Percentiles rank a stretch among this genome's conserved stretches.
phyloP scores from a whole-genome alignment of 2,329 filamentous ascomycete genomes.

The Stagonosporopsis rhizophila region DNA sequence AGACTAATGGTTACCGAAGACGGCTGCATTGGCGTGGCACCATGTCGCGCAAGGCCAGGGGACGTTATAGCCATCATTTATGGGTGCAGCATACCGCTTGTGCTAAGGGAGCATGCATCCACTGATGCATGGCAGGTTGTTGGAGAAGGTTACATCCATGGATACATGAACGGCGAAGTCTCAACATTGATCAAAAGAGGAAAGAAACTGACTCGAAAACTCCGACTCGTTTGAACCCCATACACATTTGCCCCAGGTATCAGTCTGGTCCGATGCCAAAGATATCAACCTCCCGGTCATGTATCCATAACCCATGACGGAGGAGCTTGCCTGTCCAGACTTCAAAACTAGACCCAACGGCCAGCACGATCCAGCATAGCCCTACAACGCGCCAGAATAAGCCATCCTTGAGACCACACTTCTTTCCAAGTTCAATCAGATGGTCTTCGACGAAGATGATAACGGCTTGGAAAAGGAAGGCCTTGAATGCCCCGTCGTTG shows the following conservation, averaged over 20 bases:
- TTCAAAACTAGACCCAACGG: conserved; percentile 24
- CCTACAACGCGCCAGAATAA: conserved; percentile 30
- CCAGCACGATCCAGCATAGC: conserved; percentile 30
- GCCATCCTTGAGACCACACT: conserved; percentile 24
- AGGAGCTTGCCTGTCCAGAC: conserved; percentile 15
- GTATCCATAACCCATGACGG: conserved; percentile 32
- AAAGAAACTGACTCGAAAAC: conserved; percentile 13
- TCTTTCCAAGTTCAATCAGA: conserved; percentile 32
- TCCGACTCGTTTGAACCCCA: conserved; percentile 23
- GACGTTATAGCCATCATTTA: conserved; percentile 44
- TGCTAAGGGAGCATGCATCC: conserved; percentile 28
- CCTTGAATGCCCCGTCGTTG: conserved; percentile 25
- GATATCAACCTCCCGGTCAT: conserved; percentile 23
- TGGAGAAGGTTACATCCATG: conserved; percentile 39
- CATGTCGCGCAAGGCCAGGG: conserved; percentile 35
- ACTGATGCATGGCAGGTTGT: conserved; percentile 36
- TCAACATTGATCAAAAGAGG: conserved; percentile 21
- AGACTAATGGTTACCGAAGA: conserved; percentile 36
- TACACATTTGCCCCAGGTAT: not conserved
- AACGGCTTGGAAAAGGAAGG: conserved; percentile 34
- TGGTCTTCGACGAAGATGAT: conserved; percentile 43
- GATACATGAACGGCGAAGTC: conserved; percentile 40
- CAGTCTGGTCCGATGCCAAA: conserved; percentile 31
- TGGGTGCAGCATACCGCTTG: conserved; percentile 48
- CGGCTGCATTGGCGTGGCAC: conserved; percentile 39